Conservation (phyloP, 352 stramenopile genomes). For the Phytophthora pluvialis region DNA sequence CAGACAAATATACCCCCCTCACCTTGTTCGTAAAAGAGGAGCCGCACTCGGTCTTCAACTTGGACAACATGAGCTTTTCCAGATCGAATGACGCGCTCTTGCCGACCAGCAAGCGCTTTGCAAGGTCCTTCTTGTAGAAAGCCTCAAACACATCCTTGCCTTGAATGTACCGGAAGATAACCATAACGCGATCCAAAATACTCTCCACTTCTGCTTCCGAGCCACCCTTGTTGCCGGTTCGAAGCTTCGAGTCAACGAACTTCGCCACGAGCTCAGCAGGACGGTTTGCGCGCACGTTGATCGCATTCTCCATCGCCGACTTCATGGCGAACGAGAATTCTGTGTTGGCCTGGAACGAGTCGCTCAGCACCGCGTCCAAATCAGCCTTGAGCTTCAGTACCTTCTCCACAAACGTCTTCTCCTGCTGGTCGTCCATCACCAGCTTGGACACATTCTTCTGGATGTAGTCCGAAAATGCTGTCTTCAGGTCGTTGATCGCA, state of each 20-base stretch:
- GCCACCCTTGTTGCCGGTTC: constrained; percentile 83
- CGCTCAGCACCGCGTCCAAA: constrained; percentile 77
- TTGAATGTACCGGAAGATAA: constrained; percentile 96
- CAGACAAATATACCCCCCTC: neutral
- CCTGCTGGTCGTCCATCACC: constrained; percentile 81
- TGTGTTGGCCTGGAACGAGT: constrained; percentile 76
- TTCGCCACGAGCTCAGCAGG: constrained; percentile 93
- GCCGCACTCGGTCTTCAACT: constrained; percentile 98
- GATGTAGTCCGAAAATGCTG: constrained; percentile 75
- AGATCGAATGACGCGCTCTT: constrained; percentile 93
- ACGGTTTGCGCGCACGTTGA: constrained; percentile 86
- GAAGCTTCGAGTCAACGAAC: constrained; percentile 91
- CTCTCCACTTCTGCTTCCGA: constrained; percentile 89
- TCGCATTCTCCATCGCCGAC: constrained; percentile 89
- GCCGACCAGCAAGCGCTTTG: constrained; percentile 95
- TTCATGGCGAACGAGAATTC: constrained; percentile 88
- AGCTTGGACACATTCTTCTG: constrained; percentile 76
- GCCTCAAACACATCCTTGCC: constrained; percentile 99
- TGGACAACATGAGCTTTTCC: constrained; percentile 96
- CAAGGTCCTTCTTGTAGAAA: constrained; percentile 98
- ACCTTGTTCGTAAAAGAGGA: constrained; percentile 97
- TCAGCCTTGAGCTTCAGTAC: constrained; percentile 87
- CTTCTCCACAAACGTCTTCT: constrained; percentile 92
- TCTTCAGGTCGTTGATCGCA: constrained; percentile 70
- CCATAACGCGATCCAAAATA: constrained; percentile 92